A percentile compares a stretch with the other conserved stretches of the same genome.
phyloP scores from a whole-genome alignment of 139 green algal genomes.

The Dunaliella primolecta region DNA sequence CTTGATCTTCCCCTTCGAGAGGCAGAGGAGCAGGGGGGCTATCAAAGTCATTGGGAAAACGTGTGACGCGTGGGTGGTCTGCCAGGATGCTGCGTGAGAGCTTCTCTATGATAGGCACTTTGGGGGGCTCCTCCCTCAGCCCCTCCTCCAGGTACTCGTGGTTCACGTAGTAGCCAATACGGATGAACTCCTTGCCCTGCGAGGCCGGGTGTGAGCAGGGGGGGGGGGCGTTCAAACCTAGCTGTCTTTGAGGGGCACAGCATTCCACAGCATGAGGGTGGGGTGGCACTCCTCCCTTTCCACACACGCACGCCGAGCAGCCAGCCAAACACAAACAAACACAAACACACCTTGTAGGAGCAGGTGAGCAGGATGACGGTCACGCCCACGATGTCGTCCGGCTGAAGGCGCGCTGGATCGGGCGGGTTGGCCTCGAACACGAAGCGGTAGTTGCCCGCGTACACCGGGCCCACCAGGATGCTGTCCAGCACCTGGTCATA shows the following conservation, averaged over 20 bases:
- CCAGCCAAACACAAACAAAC: too few species aligned
- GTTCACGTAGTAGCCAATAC: conserved; percentile 95
- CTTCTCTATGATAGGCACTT: conserved; percentile 64
- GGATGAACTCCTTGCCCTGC: conserved; percentile 75
- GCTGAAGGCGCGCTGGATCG: conserved; percentile 71
- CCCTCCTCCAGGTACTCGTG: conserved; percentile 91
- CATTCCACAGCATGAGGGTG: background rate
- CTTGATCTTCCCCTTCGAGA: background rate
- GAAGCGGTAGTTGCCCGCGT: conserved; percentile 86
- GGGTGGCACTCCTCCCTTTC: background rate
- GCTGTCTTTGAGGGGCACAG: background rate
- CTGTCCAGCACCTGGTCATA: conserved; percentile 93
- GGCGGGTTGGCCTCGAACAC: conserved; percentile 85
- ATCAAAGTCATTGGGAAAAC: conserved; percentile 33
- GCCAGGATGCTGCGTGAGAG: conserved; percentile 76
- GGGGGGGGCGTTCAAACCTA: background rate
- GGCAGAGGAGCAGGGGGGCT: background rate
- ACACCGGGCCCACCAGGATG: conserved; percentile 90
- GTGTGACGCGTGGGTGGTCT: conserved; percentile 77
- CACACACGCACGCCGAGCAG: too few species aligned
- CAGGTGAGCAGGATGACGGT: conserved; percentile 95
- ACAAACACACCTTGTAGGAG: conserved; percentile 71
- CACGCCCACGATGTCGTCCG: conserved; percentile 79
- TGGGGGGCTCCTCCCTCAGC: conserved; percentile 78
- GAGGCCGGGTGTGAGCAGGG: background rate